Percentiles rank a stretch among this genome's conserved stretches.
phyloP scores from a whole-genome alignment of 2,329 filamentous ascomycete genomes.

The Stagonosporopsis tanaceti region DNA sequence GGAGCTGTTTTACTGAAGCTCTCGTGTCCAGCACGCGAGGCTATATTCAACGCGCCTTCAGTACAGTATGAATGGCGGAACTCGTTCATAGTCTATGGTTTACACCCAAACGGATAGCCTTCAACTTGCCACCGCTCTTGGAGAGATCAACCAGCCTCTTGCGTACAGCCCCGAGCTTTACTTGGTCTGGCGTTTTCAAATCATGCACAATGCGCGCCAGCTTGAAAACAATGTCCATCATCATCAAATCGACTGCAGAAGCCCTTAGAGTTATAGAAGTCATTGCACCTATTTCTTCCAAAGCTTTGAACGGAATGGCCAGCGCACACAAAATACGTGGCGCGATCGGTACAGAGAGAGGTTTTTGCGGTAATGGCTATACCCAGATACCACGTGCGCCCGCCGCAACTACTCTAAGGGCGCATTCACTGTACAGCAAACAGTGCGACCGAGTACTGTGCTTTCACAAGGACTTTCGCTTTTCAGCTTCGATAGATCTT shows the following conservation, averaged over 20 bases:
- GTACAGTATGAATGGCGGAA: neutral
- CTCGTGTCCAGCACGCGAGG: neutral
- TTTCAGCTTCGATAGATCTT: neutral
- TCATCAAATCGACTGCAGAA: neutral
- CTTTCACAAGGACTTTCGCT: conserved; percentile 1
- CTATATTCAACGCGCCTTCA: neutral
- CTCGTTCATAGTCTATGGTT: neutral
- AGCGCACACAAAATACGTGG: neutral
- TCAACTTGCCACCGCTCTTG: neutral
- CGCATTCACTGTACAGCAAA: conserved; percentile 7
- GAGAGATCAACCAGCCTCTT: neutral
- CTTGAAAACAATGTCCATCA: neutral
- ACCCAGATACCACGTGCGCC: neutral
- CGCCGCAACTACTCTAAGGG: neutral
- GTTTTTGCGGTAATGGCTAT: neutral
- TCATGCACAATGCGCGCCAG: neutral
- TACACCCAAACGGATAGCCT: neutral
- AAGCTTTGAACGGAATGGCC: neutral
- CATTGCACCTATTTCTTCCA: too few species aligned
- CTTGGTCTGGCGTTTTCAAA: neutral
- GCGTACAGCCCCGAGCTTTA: neutral
- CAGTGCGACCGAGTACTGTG: neutral
- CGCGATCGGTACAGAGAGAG: neutral
- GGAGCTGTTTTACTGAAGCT: neutral
- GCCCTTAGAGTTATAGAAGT: neutral